Base-by-base conservation (phyloP, 176 grass and related monocot genomes). In the Tillandsia leiboldiana region DNA sequence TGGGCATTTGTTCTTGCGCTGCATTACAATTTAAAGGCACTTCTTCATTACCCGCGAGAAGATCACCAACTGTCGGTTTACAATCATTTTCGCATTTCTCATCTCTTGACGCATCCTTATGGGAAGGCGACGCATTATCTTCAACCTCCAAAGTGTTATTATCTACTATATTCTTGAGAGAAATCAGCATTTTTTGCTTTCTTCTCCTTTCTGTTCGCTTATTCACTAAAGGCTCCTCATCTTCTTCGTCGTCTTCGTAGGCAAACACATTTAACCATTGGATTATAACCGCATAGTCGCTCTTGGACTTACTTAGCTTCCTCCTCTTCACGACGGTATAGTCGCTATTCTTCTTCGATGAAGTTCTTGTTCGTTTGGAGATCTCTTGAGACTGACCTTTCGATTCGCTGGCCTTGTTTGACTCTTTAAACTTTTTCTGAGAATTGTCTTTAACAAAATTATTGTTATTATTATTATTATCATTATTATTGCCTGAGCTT, bases 131-230 rank as follows among this genome's bases (percentile, higher is more conserved):
- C 12, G 8, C 48, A 56, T 23, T 50, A 79, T 10, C 27, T 17
- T 78, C 72, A 15, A 56, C 49, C 48, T 12, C 17, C 20, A 20
- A 57, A 6, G 5, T 6, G 33, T 42, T 42, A 3, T 13, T 72
- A 51, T 63, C 47, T 75, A 29, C 67, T 13, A 11, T 51, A 29
- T 15, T 62, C 47, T 72, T 79, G 66, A 68, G 81, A 62, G 51
- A 63, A 70, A 26, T 49, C 53, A 77, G 69, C n/a, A 74, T 28
- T 62, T 73, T 90, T 51, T 85, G 69, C 0, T 66, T 73, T 51
- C 77, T 73, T 23, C 83, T 90, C 57, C 79, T 83, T 78, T 85
- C 83, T 5, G 87, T 74, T 68, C 79, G 75, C 73, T 90, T 90
- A 73, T 90, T 90, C 33, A 85, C 73, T 70, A 90, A 79, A 68